Base-by-base conservation (phyloP, 805 yeast species). In the Candida wancherniae region DNA sequence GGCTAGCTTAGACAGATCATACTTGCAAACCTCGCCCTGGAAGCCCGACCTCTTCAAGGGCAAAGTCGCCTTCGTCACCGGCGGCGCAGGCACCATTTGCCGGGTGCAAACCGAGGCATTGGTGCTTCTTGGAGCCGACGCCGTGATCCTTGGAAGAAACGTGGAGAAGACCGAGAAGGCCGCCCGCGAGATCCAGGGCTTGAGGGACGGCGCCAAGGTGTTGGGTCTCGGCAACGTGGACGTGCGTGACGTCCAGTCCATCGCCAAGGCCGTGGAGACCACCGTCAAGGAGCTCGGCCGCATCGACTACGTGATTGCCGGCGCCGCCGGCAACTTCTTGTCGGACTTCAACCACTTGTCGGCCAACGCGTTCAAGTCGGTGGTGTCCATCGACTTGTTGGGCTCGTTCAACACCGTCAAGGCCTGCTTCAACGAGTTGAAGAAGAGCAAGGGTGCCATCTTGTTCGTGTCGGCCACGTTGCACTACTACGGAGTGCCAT, bases 11-110 rank as follows among this genome's bases (percentile, higher is more conserved):
- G 61, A 58, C 39, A 46, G 44, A 41, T 47, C 61, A 6, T 64
- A 42, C 31, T 42, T 64, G 10, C 39, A 48, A 5, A 44, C 33
- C 26, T 40, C 61, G 19, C 26, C 47, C 21, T 65, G 67, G 67
- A 78, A 79, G 42, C 75, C 79, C 1, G 82, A 73, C 42, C 47
- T 86, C 22, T 87, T 87, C 63, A 69, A 76, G 36, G 94, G 83
- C 9, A 87, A 87, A 55, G 95, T 85, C 3, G 92, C 77, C 4
- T 83, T 88, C 44, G 84, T 86, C 31, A 90, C 97, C 1, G 97
- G 97, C 5, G 97, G 97, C 9, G 92, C 97, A 2, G 97, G 97
- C 9, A 77, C 95, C n/a, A 88, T 90, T 33, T 88, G 97, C 57
- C 67, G 92, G 28, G 90, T 83, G 5, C 97, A 88, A 56, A 75